A percentile compares a stretch with the other conserved stretches of the same genome.
phyloP scores from a whole-genome alignment of 1,284 basidiomycete species.

The Volvariella volvacea region DNA sequence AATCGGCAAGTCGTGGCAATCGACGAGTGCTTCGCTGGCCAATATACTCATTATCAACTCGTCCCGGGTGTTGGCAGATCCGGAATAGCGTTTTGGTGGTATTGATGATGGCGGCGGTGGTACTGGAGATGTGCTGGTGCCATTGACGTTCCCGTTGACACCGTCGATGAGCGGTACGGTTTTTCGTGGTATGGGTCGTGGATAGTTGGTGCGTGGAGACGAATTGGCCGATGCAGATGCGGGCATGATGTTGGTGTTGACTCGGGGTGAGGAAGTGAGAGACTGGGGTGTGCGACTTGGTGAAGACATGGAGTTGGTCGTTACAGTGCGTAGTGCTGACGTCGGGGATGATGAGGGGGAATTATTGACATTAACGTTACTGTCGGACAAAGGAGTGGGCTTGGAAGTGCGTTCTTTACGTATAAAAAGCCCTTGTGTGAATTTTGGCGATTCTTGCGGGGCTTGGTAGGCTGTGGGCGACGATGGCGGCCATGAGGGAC shows the following conservation, averaged over 20 bases:
- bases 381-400: slow-evolving; percentile 13
- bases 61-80: slow-evolving; percentile 51
- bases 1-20: slow-evolving; percentile 70
- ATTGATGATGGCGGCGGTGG: slow-evolving; percentile 8
- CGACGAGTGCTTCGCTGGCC: slow-evolving; percentile 82
- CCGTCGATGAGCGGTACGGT: slow-evolving; percentile 7
- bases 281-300: background rate
- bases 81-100: slow-evolving; percentile 33
- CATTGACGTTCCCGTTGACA: background rate
- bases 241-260: no score
- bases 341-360: background rate
- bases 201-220: background rate
- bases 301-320: no score
- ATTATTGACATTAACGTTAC: slow-evolving; percentile 11
- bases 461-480: slow-evolving; percentile 20
- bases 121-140: slow-evolving; percentile 12
- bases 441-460: slow-evolving; percentile 7
- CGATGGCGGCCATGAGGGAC: slow-evolving; percentile 42
- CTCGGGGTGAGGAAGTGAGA: background rate
- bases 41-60: slow-evolving; percentile 79
- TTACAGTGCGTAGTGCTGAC: background rate
- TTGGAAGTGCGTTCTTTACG: slow-evolving; percentile 41
- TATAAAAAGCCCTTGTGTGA: slow-evolving; percentile 11
- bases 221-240: slow-evolving; percentile 5
- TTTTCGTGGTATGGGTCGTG: slow-evolving; percentile 4